These are phyloP conservation scores for Kuraishia piskuri DNA, from an alignment of 805 yeast species.

Conservation along the genomic window DNA sequence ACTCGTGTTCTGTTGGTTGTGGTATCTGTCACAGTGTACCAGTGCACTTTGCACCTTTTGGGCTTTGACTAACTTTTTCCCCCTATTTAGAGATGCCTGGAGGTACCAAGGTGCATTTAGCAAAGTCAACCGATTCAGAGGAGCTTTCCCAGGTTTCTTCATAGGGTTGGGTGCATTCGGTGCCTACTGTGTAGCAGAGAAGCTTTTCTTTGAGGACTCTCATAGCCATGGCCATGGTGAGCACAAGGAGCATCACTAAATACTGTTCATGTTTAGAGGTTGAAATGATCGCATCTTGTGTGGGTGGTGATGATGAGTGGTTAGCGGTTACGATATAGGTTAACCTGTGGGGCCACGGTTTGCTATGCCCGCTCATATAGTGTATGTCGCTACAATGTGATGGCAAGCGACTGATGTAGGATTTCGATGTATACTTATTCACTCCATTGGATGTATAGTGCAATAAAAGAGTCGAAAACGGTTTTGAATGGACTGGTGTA, in stretches of 20 bases:
- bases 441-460: not conserved
- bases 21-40: too few relatives aligned
- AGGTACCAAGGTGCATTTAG: slow-evolving; percentile 79
- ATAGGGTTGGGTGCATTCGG: slow-evolving; percentile 71
- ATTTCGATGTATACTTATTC: not conserved
- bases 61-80: not conserved
- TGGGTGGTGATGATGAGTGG: too few relatives aligned
- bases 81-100: slow-evolving; percentile 72
- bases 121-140: slow-evolving; percentile 57
- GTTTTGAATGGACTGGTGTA: too few relatives aligned
- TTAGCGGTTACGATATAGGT: too few relatives aligned
- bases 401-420: not conserved
- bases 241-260: slow-evolving; percentile 18
- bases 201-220: slow-evolving; percentile 31
- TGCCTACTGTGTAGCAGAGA: slow-evolving; percentile 55
- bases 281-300: too few relatives aligned
- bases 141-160: slow-evolving; percentile 75
- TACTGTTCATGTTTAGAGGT: not conserved
- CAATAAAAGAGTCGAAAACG: not conserved
- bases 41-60: too few relatives aligned
- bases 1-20: too few relatives aligned
- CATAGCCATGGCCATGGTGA: slow-evolving; percentile 15
- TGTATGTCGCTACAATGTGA: not conserved
- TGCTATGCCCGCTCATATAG: not conserved
- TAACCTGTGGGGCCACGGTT: too few relatives aligned